Base-by-base conservation (phyloP, 176 grass and related monocot genomes). In the Avena atlantica region DNA sequence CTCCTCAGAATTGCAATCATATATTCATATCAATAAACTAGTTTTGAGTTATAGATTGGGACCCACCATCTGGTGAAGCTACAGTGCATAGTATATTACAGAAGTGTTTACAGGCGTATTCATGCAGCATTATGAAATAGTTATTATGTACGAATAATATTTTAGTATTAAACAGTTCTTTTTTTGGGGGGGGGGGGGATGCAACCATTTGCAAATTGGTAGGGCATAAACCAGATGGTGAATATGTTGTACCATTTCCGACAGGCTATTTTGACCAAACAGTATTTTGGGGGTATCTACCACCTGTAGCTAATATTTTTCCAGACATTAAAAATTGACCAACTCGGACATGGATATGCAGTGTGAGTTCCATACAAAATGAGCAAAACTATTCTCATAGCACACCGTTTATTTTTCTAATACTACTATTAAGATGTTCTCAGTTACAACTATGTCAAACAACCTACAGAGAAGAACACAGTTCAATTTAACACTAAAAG, bases 241-340 rank as follows among this genome's bases (percentile, higher is more conserved):
- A 50, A 67, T 2, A 70, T 48, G 24, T 12, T 49, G 11, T 69
- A 47, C 4, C 24, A 62, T 17, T 63, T 84, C 10, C 9, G 25
- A 79, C 29, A 31, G 29, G 31, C 70, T 27, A n/a, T 49, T 48
- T 86, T 31, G 10, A 66, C 34, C 7, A n/a, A 57, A 66, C 65
- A 12, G 27, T 73, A 59, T 16, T 59, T 79, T 84, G 61, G 37
- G 9, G 16, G 23, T 11, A 61, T 9, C 16, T 11, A 50, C 42
- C 82, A 21, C 82, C 9, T 48, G 64, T 36, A 80, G 51, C 17
- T 49, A 58, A 52, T n/a, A 67, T 29, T 76, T 81, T 23, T 4
- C 8, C 21, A 58, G 3, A 71, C 37, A 47, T 1, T 11, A 71
- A 6, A 8, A 78, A 56, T 67, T 42, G 23, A 83, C 3, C 19